Base-by-base conservation (phyloP, 345 rosid genomes). In the Clausena lansium region DNA sequence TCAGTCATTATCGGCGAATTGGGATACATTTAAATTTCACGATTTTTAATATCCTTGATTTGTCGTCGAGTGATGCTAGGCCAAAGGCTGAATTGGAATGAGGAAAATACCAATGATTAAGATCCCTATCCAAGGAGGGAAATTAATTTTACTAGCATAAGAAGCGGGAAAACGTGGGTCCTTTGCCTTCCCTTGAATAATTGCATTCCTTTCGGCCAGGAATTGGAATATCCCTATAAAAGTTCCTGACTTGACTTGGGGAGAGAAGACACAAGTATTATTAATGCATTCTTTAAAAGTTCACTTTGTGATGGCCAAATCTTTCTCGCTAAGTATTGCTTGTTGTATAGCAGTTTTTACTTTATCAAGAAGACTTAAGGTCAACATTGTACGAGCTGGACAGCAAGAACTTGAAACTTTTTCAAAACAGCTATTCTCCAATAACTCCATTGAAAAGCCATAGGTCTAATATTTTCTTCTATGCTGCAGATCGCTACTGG, bases 171-270 rank as follows among this genome's bases (percentile, higher is more conserved):
- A 59, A 32, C 27, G 20, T 63, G 70, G 47, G 67, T 33, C 79
- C 54, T 5, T 7, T 30, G 47, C 13, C 54, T 15, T 7, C 62
- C 35, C 74, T 76, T 33, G 28, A 50, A 67, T 55, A n/a, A 47
- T 75, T 52, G 57, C 22, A 14, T 5, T 54, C 60, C 83, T 82
- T 82, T 84, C 85, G 85, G 87, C 79, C 25, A 20, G 1, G 30
- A 20, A 17, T 66, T 33, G 61, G 77, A 61, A 54, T 63, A 33
- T 63, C 32, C 70, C 25, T 13, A 20, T 24, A 27, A 17, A 67
- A 13, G 68, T 71, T 36, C 54, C 36, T 78, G 78, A 83, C 70
- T 76, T 7, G 20, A 45, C 50, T 14, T 14, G 50, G 5, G 17
- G 47, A 35, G 45, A 76, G 33, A n/a, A 27, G 54, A n/a, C 58